Base-by-base conservation (phyloP, 2,329 filamentous ascomycete genomes). In the Tolypocladium amazonense region DNA sequence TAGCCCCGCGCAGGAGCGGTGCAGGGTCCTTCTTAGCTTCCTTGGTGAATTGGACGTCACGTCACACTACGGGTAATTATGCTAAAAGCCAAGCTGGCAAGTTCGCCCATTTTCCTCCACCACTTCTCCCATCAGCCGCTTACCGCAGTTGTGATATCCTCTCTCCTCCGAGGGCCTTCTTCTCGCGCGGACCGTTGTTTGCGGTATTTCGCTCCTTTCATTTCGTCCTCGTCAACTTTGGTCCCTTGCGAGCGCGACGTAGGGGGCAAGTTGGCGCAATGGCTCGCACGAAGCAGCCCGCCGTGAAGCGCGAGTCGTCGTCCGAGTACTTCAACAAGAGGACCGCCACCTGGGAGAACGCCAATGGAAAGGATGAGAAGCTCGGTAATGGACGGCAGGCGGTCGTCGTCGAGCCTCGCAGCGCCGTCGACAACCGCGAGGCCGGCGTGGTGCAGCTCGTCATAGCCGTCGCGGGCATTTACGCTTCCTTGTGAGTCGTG, bases 401-500 rank as follows among this genome's bases (percentile, higher is more conserved):
- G 30, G 50, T n/a, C 30, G 50, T 9, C 20, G 47, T 20, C 11
- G 47, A 50, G 45, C 25, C 45, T 20, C 39, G 20, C 14, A 23
- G 23, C 15, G 45, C 47, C 15, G 47, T 52, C 20, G 47, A 33
- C 27, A 9, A n/a, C 47, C 4, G 15, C 27, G 27, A 27, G 6
- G 2, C 18, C 12, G 14, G 30, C 59, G 81, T 90, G 37, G 70
- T 88, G 68, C 89, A 96, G 73, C 83, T 97, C 59, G 75, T 92
- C 56, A 84, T 96, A 62, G 93, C 92, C 65, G 91, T 97, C n/a
- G 87, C 86, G 8, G 94, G 94, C 61, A 99, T 99, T 67, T 99
- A 99, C 73, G 91, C 88, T 41, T 96, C 92, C 41, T 99, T 99
- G 93, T 97, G 83, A 70, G 83, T 76, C n/a, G n/a, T 9, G 7